These are phyloP conservation scores for Oenanthe javanica DNA, from an alignment of 140 eudicot species.

Conservation along the genomic window DNA sequence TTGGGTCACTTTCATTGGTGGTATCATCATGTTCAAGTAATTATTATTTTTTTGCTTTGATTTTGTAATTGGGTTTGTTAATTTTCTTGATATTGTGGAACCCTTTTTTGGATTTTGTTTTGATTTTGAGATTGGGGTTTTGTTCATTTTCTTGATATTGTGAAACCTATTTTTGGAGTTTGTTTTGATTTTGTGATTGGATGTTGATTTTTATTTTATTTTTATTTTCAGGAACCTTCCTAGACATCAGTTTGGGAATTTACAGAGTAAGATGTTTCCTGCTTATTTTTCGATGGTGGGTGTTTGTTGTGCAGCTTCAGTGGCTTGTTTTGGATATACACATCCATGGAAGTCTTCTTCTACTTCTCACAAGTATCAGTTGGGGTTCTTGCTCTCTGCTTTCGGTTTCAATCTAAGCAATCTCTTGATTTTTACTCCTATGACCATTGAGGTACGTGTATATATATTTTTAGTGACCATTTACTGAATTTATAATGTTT, in stretches of 20 bases:
- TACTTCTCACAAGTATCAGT: constrained; percentile 67
- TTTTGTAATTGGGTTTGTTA: not conserved
- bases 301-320: constrained; percentile 77
- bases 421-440: constrained; percentile 87
- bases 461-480: not conserved
- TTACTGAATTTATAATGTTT: not conserved
- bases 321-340: constrained; percentile 68
- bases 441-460: constrained; percentile 74
- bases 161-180: not conserved
- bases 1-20: constrained; percentile 99
- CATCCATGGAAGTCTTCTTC: constrained; percentile 88
- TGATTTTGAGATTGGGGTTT: not conserved
- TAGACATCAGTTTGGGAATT: constrained; percentile 94
- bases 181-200: not conserved
- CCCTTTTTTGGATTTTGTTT: not conserved
- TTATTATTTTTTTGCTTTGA: not conserved
- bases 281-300: constrained; percentile 92
- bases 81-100: not conserved
- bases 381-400: constrained; percentile 79
- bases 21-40: constrained; percentile 99
- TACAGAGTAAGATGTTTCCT: constrained; percentile 98
- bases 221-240: constrained; percentile 62
- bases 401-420: constrained; percentile 69
- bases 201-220: not conserved
- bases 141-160: not conserved